Conservation (phyloP, 345 rosid species). For the Citrus australasica region DNA sequence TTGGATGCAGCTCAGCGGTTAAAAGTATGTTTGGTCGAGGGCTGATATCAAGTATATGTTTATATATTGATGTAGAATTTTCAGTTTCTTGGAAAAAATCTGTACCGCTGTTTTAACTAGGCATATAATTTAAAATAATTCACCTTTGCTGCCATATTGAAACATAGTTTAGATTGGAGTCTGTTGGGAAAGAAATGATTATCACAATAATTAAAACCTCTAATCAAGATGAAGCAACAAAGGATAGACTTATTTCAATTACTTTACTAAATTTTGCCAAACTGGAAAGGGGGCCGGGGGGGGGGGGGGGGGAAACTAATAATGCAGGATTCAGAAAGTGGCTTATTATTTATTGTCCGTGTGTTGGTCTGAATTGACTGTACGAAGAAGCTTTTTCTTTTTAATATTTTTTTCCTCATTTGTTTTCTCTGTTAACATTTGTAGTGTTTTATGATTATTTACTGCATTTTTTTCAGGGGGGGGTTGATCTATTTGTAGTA, state of each 20-base stretch:
- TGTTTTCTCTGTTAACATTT: background rate
- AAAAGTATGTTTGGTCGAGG: constrained; percentile 46
- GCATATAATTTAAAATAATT: background rate
- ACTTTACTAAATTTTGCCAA: background rate
- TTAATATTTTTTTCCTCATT: background rate
- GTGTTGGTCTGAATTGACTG: background rate
- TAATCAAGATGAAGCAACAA: background rate
- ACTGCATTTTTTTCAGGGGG: constrained; percentile 52
- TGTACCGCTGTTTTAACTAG: background rate
- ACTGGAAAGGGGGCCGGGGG: too few species aligned
- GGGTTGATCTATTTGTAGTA: constrained; percentile 80
- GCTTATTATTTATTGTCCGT: background rate
- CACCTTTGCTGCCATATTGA: background rate
- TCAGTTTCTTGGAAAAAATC: background rate
- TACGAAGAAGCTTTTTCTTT: background rate
- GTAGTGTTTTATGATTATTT: constrained; percentile 12
- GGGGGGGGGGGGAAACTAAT: too few species aligned
- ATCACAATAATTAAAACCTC: background rate
- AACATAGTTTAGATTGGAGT: background rate
- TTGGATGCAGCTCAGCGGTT: constrained; percentile 45
- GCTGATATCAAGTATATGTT: background rate
- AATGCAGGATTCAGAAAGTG: background rate
- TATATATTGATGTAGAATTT: background rate
- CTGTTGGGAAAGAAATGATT: background rate
- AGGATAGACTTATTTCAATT: background rate